phyloP scores from a whole-genome alignment of 2,329 filamentous ascomycete genomes.

The Phialophora expanda region DNA sequence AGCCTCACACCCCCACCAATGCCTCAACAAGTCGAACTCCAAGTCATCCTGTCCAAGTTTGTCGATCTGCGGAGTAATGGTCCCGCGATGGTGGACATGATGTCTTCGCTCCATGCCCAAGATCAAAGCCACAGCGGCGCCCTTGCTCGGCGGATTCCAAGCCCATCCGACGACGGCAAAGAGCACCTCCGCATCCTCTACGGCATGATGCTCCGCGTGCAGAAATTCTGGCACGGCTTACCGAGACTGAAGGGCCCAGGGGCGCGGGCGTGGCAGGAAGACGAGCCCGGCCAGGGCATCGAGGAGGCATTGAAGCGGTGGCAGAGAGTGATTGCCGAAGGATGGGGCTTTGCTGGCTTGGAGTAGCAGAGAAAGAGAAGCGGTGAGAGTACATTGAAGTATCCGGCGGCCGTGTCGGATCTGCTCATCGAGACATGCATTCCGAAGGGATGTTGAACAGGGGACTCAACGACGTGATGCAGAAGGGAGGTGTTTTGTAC shows the following conservation, averaged over 20 bases:
- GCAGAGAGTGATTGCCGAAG: conserved; percentile 27
- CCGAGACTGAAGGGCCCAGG: conserved; percentile 33
- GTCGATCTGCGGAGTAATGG: conserved; percentile 72
- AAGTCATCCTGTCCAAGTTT: conserved; percentile 71
- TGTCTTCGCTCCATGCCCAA: neutral
- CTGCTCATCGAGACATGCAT: neutral
- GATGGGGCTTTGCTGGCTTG: conserved; percentile 26
- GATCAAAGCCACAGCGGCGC: neutral
- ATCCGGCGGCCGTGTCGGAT: neutral
- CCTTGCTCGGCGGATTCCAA: neutral
- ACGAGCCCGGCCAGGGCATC: conserved; percentile 32
- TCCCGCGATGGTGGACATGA: conserved; percentile 60
- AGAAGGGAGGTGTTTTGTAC: neutral
- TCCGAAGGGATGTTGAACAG: neutral
- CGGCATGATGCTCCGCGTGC: conserved; percentile 71
- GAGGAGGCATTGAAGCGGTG: conserved; percentile 33
- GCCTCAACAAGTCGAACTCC: conserved; percentile 76
- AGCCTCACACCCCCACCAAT: conserved; percentile 88
- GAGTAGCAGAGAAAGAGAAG: conserved; percentile 3
- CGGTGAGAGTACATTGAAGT: neutral
- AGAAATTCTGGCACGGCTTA: conserved; percentile 54
- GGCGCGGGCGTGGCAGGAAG: conserved; percentile 37
- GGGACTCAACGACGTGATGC: neutral
- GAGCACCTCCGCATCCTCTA: conserved; percentile 84
- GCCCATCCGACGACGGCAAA: conserved; percentile 47